phyloP scores from a whole-genome alignment of 2,329 filamentous ascomycete species.

The Xylaria sp. region DNA sequence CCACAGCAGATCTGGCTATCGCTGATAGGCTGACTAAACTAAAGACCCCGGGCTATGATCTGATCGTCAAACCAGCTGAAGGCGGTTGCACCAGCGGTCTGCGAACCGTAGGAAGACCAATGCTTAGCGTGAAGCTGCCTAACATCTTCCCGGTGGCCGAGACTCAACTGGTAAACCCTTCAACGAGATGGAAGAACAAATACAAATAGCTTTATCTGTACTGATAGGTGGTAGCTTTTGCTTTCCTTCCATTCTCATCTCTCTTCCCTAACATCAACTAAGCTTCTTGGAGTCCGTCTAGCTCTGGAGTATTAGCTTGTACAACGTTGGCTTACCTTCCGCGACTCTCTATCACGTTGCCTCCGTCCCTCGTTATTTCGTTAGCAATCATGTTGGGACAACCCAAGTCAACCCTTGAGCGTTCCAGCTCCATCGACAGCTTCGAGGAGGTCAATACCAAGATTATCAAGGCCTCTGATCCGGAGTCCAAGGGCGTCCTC shows the following conservation, averaged over 20 bases:
- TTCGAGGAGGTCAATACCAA: slow-evolving; percentile 50
- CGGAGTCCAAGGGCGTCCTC: slow-evolving; percentile 36
- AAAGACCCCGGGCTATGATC: neutral
- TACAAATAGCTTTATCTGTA: slow-evolving; percentile 25
- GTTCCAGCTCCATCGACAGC: slow-evolving; percentile 47
- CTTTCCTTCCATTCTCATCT: slow-evolving; percentile 11
- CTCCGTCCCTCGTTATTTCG: neutral
- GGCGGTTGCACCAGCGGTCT: slow-evolving; percentile 7
- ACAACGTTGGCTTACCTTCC: neutral
- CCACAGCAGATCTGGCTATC: neutral
- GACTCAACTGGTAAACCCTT: neutral
- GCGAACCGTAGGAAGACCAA: neutral
- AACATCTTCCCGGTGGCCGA: slow-evolving; percentile 11
- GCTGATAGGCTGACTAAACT: neutral
- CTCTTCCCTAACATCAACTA: neutral
- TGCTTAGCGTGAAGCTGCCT: neutral
- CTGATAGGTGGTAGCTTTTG: neutral
- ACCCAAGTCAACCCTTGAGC: slow-evolving; percentile 17
- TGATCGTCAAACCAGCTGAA: slow-evolving; percentile 1
- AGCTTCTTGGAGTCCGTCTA: neutral
- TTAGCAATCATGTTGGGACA: slow-evolving; percentile 21
- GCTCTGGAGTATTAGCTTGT: slow-evolving; percentile 5
- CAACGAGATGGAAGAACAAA: slow-evolving; percentile 12
- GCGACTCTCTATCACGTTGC: neutral
- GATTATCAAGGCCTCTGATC: slow-evolving; percentile 28